Percentiles rank a stretch among this genome's conserved stretches.
Evolutionary conservation across 108 stramenopile species (phyloP).

Genomic region (Fragilaria radians): DNA sequence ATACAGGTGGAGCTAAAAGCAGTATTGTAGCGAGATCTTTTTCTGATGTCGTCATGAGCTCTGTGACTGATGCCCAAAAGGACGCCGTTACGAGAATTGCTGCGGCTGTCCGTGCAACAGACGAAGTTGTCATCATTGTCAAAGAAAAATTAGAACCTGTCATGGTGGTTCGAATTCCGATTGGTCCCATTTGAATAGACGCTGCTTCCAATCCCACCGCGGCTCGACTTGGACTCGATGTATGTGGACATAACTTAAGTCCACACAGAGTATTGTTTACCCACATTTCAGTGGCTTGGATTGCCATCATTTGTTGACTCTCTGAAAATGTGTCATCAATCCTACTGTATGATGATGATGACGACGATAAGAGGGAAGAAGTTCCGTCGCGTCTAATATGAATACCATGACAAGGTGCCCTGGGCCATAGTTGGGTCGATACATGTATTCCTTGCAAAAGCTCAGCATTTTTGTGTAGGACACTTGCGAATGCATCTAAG

Average conservation of each 20-base stretch:
- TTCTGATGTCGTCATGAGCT: constrained; percentile 26
- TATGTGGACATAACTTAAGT: constrained; percentile 45
- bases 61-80: constrained; percentile 36
- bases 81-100: constrained; percentile 19
- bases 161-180: constrained; percentile 4
- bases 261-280: constrained; percentile 36
- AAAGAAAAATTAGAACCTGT: constrained; percentile 16
- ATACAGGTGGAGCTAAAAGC: constrained; percentile 26
- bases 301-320: constrained; percentile 2
- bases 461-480: constrained; percentile 1
- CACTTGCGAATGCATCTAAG: not conserved
- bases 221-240: constrained; percentile 30
- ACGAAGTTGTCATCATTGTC: too few species aligned
- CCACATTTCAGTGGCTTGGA: constrained; percentile 25
- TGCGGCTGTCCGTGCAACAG: not conserved
- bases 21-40: constrained; percentile 36
- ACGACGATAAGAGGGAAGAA: not conserved
- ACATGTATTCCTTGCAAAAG: not conserved
- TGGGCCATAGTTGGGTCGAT: not conserved
- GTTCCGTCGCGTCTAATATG: not conserved
- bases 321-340: not conserved
- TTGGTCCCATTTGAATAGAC: constrained; percentile 10
- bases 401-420: not conserved
- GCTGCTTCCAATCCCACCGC: constrained; percentile 44
- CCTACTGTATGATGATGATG: not conserved